These are phyloP conservation scores for Fusarium multiceps DNA, from an alignment of 2,329 filamentous ascomycete genomes.

Conservation along the genomic window DNA sequence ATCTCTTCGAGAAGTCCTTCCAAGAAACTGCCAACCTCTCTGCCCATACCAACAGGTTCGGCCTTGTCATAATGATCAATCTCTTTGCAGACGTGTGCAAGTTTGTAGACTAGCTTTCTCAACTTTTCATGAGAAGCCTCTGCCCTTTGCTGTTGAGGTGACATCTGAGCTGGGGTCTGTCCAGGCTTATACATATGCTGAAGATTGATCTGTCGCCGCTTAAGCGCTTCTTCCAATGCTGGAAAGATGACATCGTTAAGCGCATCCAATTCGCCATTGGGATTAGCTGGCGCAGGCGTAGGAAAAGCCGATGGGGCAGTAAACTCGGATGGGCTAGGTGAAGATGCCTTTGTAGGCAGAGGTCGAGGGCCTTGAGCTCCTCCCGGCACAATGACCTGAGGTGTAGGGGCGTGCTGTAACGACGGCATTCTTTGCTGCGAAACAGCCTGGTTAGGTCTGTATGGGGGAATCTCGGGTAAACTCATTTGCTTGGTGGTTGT, in stretches of 20 bases:
- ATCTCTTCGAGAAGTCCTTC: conserved; percentile 96
- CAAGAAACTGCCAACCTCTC: conserved; percentile 86
- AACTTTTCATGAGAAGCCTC: conserved; percentile 84
- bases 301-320: conserved; percentile 64
- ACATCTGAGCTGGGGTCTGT: conserved; percentile 56
- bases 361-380: conserved; percentile 41
- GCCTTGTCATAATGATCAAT: conserved; percentile 89
- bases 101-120: conserved; percentile 81
- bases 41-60: conserved; percentile 92
- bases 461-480: conserved; percentile 68
- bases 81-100: conserved; percentile 85
- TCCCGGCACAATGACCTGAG: conserved; percentile 35
- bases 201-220: conserved; percentile 75
- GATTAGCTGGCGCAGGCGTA: conserved; percentile 65
- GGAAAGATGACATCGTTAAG: conserved; percentile 93
- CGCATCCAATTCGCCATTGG: conserved; percentile 81
- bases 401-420: conserved; percentile 43
- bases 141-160: conserved; percentile 74
- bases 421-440: conserved; percentile 47
- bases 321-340: conserved; percentile 48
- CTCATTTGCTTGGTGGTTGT: conserved; percentile 57
- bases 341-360: conserved; percentile 49
- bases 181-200: conserved; percentile 61
- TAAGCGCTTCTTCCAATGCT: conserved; percentile 89
- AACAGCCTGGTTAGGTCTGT: conserved; percentile 55